phyloP scores from a whole-genome alignment of 78 protist genomes.

The Monosiga brevicollis region DNA sequence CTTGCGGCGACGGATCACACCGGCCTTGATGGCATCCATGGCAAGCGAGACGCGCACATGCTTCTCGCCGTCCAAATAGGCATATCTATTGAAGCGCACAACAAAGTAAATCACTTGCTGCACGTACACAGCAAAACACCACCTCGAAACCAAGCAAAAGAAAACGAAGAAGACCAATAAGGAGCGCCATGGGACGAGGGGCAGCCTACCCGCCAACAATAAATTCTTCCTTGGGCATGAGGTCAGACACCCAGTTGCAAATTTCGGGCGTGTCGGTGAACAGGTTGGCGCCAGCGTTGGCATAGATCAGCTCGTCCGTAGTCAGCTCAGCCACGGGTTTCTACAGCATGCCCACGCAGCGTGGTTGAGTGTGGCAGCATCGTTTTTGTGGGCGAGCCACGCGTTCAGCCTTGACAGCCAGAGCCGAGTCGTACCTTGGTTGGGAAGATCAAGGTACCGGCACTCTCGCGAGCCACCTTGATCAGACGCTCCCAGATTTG shows the following conservation, averaged over 20 bases:
- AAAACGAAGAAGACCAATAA: no score
- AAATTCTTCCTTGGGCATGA: not conserved
- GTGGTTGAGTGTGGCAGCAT: no score
- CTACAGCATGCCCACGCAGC: no score
- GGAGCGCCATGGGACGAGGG: no score
- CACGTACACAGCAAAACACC: no score
- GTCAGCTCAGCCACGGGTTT: not conserved
- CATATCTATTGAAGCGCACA: no score
- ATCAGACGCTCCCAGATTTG: conserved; percentile 38
- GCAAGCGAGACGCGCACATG: conserved; percentile 39
- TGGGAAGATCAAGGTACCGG: conserved; percentile 43
- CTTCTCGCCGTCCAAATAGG: no score
- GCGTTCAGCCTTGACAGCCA: no score
- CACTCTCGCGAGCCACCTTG: conserved; percentile 11
- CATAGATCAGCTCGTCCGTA: conserved; percentile 17
- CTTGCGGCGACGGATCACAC: not conserved
- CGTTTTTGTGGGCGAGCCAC: no score
- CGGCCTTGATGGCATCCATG: conserved; percentile 35
- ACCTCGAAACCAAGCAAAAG: no score
- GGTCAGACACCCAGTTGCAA: conserved; percentile 30
- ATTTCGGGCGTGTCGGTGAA: conserved; percentile 30
- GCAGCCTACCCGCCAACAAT: conserved; percentile 39
- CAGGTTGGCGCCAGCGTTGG: conserved; percentile 36
- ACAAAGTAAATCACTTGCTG: no score
- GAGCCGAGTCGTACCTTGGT: no score